A percentile compares a stretch with the other conserved stretches of the same genome.
Evolutionary conservation across 306 rosid genomes (phyloP).

Genomic region (Ormosia emarginata): DNA sequence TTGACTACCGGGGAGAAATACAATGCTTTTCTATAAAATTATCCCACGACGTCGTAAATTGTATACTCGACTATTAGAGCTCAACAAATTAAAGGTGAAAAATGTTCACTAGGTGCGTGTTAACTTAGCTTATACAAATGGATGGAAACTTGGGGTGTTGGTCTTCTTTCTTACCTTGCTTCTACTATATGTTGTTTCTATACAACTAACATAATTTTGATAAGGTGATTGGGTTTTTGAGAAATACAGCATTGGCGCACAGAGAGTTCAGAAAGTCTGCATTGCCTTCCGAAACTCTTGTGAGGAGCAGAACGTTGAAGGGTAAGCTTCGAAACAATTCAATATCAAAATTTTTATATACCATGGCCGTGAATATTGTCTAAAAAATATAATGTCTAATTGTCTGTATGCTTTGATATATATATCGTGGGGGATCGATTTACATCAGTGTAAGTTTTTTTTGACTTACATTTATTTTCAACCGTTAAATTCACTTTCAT

Average conservation of each 20-base stretch:
- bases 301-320: conserved; percentile 59
- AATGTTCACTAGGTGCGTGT: background rate
- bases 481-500: no score
- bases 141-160: background rate
- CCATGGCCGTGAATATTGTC: background rate
- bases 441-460: no score
- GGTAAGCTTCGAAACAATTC: conserved; percentile 42
- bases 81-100: background rate
- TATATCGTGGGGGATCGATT: no score
- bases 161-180: background rate
- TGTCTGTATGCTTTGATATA: background rate
- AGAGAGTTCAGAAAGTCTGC: conserved; percentile 68
- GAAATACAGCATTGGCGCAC: conserved; percentile 77
- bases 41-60: no score
- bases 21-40: no score
- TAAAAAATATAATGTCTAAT: background rate
- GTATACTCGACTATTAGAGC: no score
- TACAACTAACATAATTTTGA: background rate
- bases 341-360: background rate
- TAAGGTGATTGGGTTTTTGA: conserved; percentile 13
- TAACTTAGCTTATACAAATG: background rate
- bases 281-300: conserved; percentile 51
- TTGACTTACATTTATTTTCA: no score
- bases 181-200: background rate
- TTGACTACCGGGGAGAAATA: no score